A percentile compares a stretch with the other conserved stretches of the same genome.
phyloP scores from a whole-genome alignment of 1,139 yeast genomes.

The Saccharomyces hybrid region DNA sequence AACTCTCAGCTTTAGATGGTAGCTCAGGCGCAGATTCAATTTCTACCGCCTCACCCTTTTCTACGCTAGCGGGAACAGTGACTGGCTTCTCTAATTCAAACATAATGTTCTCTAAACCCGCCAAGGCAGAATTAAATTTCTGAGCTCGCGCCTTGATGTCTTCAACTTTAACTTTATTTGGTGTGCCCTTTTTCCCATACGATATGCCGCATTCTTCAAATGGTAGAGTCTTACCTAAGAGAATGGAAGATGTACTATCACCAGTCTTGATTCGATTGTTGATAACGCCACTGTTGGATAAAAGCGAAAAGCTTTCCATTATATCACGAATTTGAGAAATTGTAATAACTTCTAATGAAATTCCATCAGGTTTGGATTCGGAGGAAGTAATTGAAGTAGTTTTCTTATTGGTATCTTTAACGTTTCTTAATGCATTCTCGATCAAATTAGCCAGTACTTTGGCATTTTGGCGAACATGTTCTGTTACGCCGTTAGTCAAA shows the following conservation, averaged over 20 bases:
- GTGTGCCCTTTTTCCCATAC: background rate
- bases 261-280: background rate
- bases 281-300: background rate
- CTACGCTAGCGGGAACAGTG: background rate
- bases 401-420: slow-evolving; percentile 13
- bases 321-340: background rate
- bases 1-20: slow-evolving; percentile 15
- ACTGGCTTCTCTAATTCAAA: background rate
- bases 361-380: background rate
- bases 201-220: background rate
- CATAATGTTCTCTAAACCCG: background rate
- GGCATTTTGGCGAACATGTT: slow-evolving; percentile 51
- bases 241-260: background rate
- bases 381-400: background rate
- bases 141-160: background rate
- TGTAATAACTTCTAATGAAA: background rate
- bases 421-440: slow-evolving; percentile 18
- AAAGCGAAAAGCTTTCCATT: background rate
- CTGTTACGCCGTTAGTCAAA: slow-evolving; percentile 45
- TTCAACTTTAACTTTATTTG: background rate
- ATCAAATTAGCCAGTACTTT: slow-evolving; percentile 53
- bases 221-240: background rate
- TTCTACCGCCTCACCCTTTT: background rate
- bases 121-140: background rate
- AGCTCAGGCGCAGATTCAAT: slow-evolving; percentile 1